Base-by-base conservation (phyloP, 176 grass and related monocot genomes). In the Neostapfia colusana region DNA sequence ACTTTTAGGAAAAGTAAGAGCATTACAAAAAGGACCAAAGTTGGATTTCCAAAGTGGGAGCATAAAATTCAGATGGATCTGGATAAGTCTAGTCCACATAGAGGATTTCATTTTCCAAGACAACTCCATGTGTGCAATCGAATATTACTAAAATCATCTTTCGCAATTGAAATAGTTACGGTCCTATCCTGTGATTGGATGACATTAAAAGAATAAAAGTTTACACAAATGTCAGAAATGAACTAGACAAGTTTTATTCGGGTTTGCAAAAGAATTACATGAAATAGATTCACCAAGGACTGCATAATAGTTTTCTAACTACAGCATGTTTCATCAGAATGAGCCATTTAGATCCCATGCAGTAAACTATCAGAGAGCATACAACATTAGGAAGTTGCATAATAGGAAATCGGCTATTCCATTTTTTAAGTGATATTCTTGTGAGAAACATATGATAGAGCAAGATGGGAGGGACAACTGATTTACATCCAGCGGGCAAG, bases 401-500 rank as follows among this genome's bases (percentile, higher is more conserved):
- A 37, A 74, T 10, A 82, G 15, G 60, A 11, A 59, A 72, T 51
- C 7, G n/a, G 3, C 31, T 68, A 37, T 58, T 8, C 16, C 25
- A 70, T 18, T 13, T 77, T 85, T 76, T 66, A 23, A 11, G 48
- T 35, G 51, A 28, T 57, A 59, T 75, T 69, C 66, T 42, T 44
- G 39, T 58, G 20, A 54, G 7, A 67, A 35, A 65, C 35, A 60
- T 53, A 78, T 67, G 44, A 64, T 12, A 56, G 7, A 20, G 59
- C 25, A 10, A 6, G 24, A 51, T 55, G 56, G 21, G 53, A 74
- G 38, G 37, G 16, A 27, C 17, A 91, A 62, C 66, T 67, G 24
- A 16, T 72, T 85, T 98, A 98, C 95, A 98, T 87, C 95, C 95
- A 87, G 95, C 95, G 16, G 91, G 95, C 58, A 99, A 88, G 68